These are phyloP conservation scores for Melanopsichium pennsylvanicum DNA, from an alignment of 1,284 basidiomycete species.

Conservation along the genomic window DNA sequence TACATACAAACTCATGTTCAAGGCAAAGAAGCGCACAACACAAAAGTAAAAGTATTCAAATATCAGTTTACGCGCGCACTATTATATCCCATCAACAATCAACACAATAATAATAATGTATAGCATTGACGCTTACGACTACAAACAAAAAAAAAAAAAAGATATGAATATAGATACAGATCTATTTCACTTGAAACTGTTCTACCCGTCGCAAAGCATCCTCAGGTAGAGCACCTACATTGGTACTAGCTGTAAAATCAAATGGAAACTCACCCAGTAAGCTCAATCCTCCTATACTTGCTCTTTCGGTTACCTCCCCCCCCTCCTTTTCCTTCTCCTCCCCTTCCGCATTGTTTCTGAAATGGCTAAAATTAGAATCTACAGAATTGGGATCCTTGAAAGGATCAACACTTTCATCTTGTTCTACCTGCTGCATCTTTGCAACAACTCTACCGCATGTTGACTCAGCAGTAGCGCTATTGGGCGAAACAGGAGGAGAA, in stretches of 20 bases:
- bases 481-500: not conserved
- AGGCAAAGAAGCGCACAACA: too few relatives aligned
- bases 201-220: constrained; percentile 14
- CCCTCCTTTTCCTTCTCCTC: not conserved
- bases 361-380: not conserved
- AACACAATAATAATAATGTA: too few relatives aligned
- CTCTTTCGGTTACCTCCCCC: not conserved
- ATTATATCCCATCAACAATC: too few relatives aligned
- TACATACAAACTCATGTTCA: too few relatives aligned
- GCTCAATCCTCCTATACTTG: constrained; percentile 24
- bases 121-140: too few relatives aligned
- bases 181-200: constrained; percentile 8
- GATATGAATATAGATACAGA: too few relatives aligned
- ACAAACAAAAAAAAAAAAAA: not conserved
- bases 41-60: too few relatives aligned
- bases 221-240: constrained; percentile 1
- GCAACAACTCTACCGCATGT: too few relatives aligned
- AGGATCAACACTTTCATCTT: too few relatives aligned
- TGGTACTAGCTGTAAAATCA: not conserved
- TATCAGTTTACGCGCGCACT: too few relatives aligned
- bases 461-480: not conserved
- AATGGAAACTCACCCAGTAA: constrained; percentile 25
- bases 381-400: constrained; percentile 2
- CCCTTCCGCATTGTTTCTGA: not conserved
- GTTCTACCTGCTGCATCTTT: not conserved